Base-by-base conservation (phyloP, 2,329 filamentous ascomycete species). In the Colletotrichum musae region DNA sequence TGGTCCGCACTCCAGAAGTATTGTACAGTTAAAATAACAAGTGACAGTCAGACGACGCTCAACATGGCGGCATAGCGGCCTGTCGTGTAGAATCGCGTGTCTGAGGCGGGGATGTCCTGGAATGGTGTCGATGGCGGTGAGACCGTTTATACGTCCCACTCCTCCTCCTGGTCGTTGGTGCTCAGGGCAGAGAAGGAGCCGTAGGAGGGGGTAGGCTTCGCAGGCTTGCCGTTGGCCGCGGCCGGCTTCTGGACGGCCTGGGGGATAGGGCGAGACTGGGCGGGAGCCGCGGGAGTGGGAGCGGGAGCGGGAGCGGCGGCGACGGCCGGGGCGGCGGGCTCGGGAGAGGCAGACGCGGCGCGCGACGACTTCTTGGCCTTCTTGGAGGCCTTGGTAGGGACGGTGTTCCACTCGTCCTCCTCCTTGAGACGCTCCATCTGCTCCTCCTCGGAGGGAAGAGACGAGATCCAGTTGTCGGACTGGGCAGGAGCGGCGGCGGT, bases 401-500 rank as follows among this genome's bases (percentile, higher is more conserved):
- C 89, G 39, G 89, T 89, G 77, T 82, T 89, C 89, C 89, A 92
- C 72, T 89, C 85, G 56, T 86, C 84, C 32, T 86, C 82, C 21
- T 80, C 80, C 73, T 85, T 85, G 64, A 89, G 82, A 76, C 87
- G 81, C 79, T 89, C 84, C 73, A 90, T 81, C 80, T 91, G 88
- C 78, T 90, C 87, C 77, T 91, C 88, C 77, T 91, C 88, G 0
- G 88, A 89, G 3, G 87, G 87, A 1, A 89, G 80, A 10, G 84
- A 81, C 5, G 85, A 80, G 32, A 85, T 80, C 86, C 86, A 88
- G 70, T 79, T 82, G 50, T 82, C 80, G 41, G 67, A 53, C 72
- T 81, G 78, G 24, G 76, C 72, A 18, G 78, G 72, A 65, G 80
- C 74, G n/a, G 77, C 72, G 48, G 79, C 74, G n/a, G 77, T 73